Evolutionary conservation across 495 filamentous ascomycete genomes (phyloP), one percentile per base, ranked within the genome.

Genomic region (Penicillium roqueforti): DNA sequence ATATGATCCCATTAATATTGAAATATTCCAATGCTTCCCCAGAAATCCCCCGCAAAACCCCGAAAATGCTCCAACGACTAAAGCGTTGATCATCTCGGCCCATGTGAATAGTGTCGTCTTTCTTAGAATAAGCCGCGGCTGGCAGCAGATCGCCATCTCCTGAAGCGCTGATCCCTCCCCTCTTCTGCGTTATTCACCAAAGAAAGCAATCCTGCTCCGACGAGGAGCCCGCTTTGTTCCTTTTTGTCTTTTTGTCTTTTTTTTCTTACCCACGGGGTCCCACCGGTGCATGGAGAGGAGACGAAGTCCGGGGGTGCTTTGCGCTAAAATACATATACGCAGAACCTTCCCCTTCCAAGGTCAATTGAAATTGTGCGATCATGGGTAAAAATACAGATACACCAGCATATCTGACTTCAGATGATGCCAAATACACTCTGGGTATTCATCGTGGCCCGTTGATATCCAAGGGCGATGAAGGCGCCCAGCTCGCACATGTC

Each of bases 361-460:
- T 51, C 38, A 18, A 6, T 29, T 8, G 16, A 48, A 47, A 20
- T 46, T 39, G 10, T 31, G 52, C 46, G 43, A 67, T 39, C 45
- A 67, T 67, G 64, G 63, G 55, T 51, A 55, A 59, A 54, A 57
- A 48, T 34, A 51, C 53, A 34, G 65, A 58, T 53, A 65, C 65
- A 37, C 58, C 62, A 5, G 54, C 67, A 20, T 63, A 64, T 54
- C 52, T 67, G 52, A 63, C 40, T 49, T 60, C 66, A 56, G 52
- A 66, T 29, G 58, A 61, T 42, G 67, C 69, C 53, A 72, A 65
- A 48, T 70, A 68, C 47, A 66, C 66, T 6, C 54, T 74, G 23
- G 71, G 71, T 38, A 42, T 60, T 32, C 61, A 70, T 60, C 69
- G 71, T 19, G 71, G 71, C n/a, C 69, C 71, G 13, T 48, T 69